Evolutionary conservation across 495 filamentous ascomycete species (phyloP).

Genomic region (Daldinia childiae): DNA sequence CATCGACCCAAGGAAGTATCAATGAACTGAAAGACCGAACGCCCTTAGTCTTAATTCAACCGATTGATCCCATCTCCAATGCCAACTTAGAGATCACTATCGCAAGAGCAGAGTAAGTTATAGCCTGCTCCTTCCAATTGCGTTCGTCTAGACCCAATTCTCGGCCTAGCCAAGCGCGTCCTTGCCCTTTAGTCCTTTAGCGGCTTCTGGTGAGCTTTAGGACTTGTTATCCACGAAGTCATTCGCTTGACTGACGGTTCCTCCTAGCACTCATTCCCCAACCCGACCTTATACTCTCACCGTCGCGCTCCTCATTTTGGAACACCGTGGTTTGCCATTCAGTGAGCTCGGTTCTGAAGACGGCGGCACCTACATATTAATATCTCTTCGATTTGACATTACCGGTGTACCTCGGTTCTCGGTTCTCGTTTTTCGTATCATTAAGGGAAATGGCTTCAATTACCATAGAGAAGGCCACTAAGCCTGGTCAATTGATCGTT

Average conservation of each 20-base stretch:
- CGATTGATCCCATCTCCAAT: neutral
- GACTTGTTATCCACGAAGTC: neutral
- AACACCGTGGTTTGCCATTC: neutral
- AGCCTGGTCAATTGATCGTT: constrained; percentile 47
- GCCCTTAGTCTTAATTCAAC: neutral
- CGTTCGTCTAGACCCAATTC: neutral
- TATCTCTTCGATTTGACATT: neutral
- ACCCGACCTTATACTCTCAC: neutral
- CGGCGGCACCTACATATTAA: constrained; percentile 20
- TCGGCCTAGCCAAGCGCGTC: neutral
- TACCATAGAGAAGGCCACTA: constrained; percentile 35
- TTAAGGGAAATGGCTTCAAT: constrained; percentile 34
- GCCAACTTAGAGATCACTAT: constrained; percentile 4
- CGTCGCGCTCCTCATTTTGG: neutral
- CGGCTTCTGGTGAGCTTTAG: constrained; percentile 20
- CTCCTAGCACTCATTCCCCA: constrained; percentile 13
- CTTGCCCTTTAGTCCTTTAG: constrained; percentile 3
- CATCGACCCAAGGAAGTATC: neutral
- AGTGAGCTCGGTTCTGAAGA: constrained; percentile 7
- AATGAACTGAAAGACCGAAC: constrained; percentile 22
- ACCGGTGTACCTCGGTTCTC: neutral
- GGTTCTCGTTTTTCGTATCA: constrained; percentile 3
- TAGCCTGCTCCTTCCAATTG: constrained; percentile 2
- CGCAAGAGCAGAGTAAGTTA: constrained; percentile 22
- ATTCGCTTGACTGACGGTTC: constrained; percentile 3